Conservation (phyloP, 352 stramenopile species). For the Saprolegnia diclina region DNA sequence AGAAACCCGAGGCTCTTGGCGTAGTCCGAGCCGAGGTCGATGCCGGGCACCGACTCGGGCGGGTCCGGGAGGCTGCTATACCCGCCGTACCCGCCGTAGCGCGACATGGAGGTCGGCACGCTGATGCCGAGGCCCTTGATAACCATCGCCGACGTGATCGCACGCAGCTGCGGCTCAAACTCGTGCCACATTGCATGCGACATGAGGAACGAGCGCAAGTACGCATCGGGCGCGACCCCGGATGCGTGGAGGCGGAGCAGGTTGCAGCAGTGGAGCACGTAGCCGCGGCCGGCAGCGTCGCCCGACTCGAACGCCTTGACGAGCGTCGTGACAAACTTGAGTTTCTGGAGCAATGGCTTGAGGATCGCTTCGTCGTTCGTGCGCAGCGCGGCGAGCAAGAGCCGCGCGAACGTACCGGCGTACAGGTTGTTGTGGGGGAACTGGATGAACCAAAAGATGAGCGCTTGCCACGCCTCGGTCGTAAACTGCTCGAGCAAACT, state of each 20-base stretch:
- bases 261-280: conserved; percentile 87
- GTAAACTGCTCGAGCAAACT: conserved; percentile 68
- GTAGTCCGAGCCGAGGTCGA: conserved; percentile 80
- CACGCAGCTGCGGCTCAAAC: conserved; percentile 65
- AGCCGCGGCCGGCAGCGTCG: conserved; percentile 53
- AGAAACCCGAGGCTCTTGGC: conserved; percentile 72
- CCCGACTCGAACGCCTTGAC: conserved; percentile 77
- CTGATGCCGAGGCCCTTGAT: conserved; percentile 66
- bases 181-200: conserved; percentile 80
- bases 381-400: conserved; percentile 83
- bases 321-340: conserved; percentile 76
- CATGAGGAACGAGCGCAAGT: conserved; percentile 84
- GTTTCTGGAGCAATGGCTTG: conserved; percentile 82
- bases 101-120: conserved; percentile 57
- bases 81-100: conserved; percentile 44
- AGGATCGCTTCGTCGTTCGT: conserved; percentile 77
- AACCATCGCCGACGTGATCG: conserved; percentile 47
- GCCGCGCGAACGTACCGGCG: conserved; percentile 83
- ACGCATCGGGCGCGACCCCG: conserved; percentile 80
- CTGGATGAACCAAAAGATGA: conserved; percentile 87
- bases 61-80: conserved; percentile 41
- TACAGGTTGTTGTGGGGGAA: conserved; percentile 91
- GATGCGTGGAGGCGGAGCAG: conserved; percentile 83
- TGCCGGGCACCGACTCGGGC: conserved; percentile 48
- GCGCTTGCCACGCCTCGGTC: conserved; percentile 77